These are phyloP conservation scores for Gossypium lobatum DNA, from an alignment of 441 rosid species.

Conservation along the genomic window DNA sequence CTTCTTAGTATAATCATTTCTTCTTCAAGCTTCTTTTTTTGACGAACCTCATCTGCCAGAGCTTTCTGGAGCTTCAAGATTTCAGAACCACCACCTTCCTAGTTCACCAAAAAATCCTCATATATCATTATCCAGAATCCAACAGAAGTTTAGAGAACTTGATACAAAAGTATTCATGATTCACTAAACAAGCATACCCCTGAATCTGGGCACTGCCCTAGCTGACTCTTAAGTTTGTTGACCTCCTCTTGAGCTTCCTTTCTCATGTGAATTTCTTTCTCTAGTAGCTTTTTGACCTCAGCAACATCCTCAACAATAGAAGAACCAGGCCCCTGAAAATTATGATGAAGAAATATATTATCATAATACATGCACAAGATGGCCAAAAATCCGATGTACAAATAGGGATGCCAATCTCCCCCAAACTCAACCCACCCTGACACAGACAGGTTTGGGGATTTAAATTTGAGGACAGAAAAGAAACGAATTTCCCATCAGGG, in stretches of 20 bases:
- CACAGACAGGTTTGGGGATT: neutral
- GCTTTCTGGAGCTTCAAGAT: slow-evolving; percentile 59
- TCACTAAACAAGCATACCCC: slow-evolving; percentile 41
- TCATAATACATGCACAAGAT: neutral
- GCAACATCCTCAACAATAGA: slow-evolving; percentile 48
- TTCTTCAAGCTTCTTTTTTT: slow-evolving; percentile 84
- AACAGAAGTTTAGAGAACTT: neutral
- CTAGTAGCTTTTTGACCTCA: slow-evolving; percentile 56
- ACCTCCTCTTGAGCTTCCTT: slow-evolving; percentile 81
- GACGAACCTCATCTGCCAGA: slow-evolving; percentile 73
- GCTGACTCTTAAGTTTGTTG: slow-evolving; percentile 54
- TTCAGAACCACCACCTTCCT: slow-evolving; percentile 72
- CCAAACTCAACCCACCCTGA: neutral
- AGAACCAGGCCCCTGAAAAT: slow-evolving; percentile 38
- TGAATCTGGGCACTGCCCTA: slow-evolving; percentile 42
- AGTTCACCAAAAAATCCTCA: slow-evolving; percentile 26
- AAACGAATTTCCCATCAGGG: neutral
- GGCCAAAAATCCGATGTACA: neutral
- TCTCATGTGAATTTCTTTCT: slow-evolving; percentile 65
- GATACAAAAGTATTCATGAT: neutral
- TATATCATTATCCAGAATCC: slow-evolving; percentile 9
- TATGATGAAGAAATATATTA: slow-evolving; percentile 5
- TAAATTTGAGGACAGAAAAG: neutral
- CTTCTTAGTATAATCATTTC: slow-evolving; percentile 63
- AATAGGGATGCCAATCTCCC: slow-evolving; percentile 7